Percentiles rank a stretch among this genome's conserved stretches.
phyloP scores from a whole-genome alignment of 2,329 filamentous ascomycete genomes.

The Fusarium denticulatum region DNA sequence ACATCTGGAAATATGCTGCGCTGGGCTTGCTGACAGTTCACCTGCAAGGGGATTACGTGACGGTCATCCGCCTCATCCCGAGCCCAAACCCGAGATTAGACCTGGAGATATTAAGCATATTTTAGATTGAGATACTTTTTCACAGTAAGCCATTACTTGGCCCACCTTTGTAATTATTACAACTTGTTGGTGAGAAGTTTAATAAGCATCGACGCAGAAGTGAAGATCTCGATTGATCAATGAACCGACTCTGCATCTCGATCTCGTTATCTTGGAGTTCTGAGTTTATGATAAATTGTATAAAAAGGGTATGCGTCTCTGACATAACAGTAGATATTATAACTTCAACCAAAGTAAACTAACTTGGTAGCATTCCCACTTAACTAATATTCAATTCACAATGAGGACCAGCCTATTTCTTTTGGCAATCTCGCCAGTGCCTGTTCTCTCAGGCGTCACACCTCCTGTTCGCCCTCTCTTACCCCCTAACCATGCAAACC shows the following conservation, averaged over 20 bases:
- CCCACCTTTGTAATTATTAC: neutral
- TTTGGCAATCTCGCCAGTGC: neutral
- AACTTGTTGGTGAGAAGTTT: neutral
- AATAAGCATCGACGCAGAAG: neutral
- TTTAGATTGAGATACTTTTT: too few species aligned
- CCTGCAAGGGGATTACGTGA: neutral
- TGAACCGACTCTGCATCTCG: neutral
- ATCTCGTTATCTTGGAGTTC: too few species aligned
- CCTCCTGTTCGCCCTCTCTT: neutral
- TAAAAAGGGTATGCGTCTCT: neutral
- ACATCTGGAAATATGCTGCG: neutral
- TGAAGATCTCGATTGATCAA: neutral
- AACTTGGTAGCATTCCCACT: neutral
- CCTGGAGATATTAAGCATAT: neutral
- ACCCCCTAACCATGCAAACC: neutral
- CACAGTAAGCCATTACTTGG: too few species aligned
- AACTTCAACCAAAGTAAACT: neutral
- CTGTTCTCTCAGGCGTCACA: rapidly evolving
- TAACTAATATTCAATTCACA: neutral
- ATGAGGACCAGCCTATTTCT: too few species aligned
- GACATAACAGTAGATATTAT: too few species aligned
- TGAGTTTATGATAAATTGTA: neutral
- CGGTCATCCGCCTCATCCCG: neutral
- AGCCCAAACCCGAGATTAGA: neutral
- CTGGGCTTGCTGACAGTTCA: neutral